These are phyloP conservation scores for Trichoderma sp. DNA, from an alignment of 2,329 filamentous ascomycete genomes.

Conservation along the genomic window DNA sequence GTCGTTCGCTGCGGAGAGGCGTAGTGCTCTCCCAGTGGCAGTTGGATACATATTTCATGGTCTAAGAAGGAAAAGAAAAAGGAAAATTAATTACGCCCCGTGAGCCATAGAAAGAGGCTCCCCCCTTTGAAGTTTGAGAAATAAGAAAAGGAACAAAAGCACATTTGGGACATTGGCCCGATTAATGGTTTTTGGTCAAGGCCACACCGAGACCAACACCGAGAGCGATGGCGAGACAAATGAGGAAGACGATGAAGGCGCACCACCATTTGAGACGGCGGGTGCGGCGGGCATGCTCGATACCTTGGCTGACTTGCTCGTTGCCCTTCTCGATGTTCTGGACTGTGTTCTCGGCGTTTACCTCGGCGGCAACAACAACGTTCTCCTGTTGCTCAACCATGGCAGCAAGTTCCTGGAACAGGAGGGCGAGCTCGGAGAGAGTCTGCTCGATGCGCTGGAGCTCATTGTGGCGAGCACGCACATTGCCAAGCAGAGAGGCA, in stretches of 20 bases:
- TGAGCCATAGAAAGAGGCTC: conserved; percentile 1
- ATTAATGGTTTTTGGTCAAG: conserved; percentile 30
- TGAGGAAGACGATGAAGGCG: conserved; percentile 58
- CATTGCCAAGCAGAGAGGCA: conserved; percentile 69
- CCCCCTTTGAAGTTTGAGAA: not conserved
- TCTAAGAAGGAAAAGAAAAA: conserved; percentile 6
- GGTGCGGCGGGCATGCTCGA: conserved; percentile 61
- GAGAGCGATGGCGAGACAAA: conserved; percentile 53
- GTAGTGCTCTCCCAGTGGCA: not conserved
- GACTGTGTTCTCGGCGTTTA: conserved; percentile 63
- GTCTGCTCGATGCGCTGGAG: conserved; percentile 77
- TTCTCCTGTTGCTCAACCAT: conserved; percentile 70
- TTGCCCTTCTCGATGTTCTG: conserved; percentile 68
- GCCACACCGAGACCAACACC: conserved; percentile 54
- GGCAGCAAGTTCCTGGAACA: conserved; percentile 74
- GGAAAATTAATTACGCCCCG: conserved; percentile 10
- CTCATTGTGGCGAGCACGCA: conserved; percentile 79
- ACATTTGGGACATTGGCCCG: not conserved
- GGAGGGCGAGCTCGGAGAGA: conserved; percentile 63
- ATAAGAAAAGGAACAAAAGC: not conserved
- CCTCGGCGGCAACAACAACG: conserved; percentile 59
- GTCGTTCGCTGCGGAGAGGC: conserved; percentile 14
- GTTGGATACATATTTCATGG: conserved; percentile 16
- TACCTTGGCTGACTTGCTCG: conserved; percentile 65
- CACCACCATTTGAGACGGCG: conserved; percentile 83